Evolutionary conservation across 1,139 yeast species (phyloP).

Genomic region (Yamadazyma trypodendri): DNA sequence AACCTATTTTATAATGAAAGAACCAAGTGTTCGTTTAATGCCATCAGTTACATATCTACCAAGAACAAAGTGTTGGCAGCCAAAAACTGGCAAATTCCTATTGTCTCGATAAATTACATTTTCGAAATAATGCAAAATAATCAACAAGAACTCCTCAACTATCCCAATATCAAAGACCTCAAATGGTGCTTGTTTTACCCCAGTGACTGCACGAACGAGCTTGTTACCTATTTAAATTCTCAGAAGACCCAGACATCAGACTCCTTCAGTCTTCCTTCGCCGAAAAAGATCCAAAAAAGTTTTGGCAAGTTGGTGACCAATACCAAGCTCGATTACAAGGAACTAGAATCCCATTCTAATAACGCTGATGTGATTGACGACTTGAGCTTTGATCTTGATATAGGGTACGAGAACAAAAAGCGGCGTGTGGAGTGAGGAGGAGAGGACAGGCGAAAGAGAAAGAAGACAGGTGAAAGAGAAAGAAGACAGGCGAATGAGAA

Average conservation of each 20-base stretch:
- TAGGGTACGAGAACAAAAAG: conserved; percentile 14
- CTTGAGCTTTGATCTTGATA: conserved; percentile 14
- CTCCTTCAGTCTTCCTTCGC: conserved; percentile 37
- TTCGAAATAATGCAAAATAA: conserved; percentile 43
- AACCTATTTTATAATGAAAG: conserved; percentile 30
- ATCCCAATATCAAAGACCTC: conserved; percentile 39
- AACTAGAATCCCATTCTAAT: conserved; percentile 4
- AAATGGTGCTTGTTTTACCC: conserved; percentile 49
- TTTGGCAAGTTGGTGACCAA: conserved; percentile 34
- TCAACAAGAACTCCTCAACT: conserved; percentile 13
- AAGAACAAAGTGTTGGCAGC: conserved; percentile 57
- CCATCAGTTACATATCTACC: conserved; percentile 44
- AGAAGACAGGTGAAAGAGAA: no score
- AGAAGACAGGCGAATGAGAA: no score
- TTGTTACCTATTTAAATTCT: conserved; percentile 1
- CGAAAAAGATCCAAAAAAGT: conserved; percentile 33
- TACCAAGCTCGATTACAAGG: conserved; percentile 6
- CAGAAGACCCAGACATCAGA: conserved; percentile 9
- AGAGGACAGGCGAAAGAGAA: no score
- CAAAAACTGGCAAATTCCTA: conserved; percentile 54
- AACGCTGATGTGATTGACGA: conserved; percentile 12
- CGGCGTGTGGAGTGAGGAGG: background rate
- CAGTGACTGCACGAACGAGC: conserved; percentile 1
- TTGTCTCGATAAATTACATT: conserved; percentile 51
- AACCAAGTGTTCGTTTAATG: conserved; percentile 36